Evolutionary conservation across 1,284 basidiomycete genomes (phyloP), one percentile per base, ranked within the genome.

Genomic region (Pseudozyma thailandica): DNA sequence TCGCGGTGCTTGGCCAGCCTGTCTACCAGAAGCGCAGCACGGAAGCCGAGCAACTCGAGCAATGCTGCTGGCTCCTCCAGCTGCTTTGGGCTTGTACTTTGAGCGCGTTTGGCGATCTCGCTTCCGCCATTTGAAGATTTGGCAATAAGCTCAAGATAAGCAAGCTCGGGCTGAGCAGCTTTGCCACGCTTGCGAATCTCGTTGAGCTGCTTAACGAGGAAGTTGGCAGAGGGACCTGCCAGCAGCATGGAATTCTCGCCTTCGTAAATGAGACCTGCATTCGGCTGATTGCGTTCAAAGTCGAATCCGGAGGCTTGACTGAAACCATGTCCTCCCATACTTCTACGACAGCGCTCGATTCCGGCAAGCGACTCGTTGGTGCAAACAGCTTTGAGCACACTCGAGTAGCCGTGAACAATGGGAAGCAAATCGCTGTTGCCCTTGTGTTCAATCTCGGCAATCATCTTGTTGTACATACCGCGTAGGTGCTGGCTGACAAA

Each of bases 191-290:
- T 57, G 12, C 54, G 52, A 1, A 54, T 58, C 42, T 72, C 56
- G 44, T 52, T 45, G 41, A 76, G 62, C 54, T 73, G 62, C 56
- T 74, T 76, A 56, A 76, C 46, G 37, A 76, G 50, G 46, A 78
- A 78, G 52, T 75, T 76, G 31, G 74, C 61, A 5, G 63, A 70
- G 1, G 75, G 75, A 5, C 74, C 74, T 6, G 69, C 60, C 25
- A 78, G 48, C 13, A 78, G 64, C 72, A 78, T 75, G 38, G 76
- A 66, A 33, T 75, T 78, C 18, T 78, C 75, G 5, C 74, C 75
- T 41, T 78, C 75, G 41, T 78, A 78, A 28, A 73, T 78, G 20
- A 78, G 51, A 12, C 72, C 72, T n/a, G 74, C 74, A 18, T 65
- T 71, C 26, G 75, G 75, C 56, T 78, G 75, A 30, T 75, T 72